phyloP scores from a whole-genome alignment of 345 rosid species.

The Turnera subulata region DNA sequence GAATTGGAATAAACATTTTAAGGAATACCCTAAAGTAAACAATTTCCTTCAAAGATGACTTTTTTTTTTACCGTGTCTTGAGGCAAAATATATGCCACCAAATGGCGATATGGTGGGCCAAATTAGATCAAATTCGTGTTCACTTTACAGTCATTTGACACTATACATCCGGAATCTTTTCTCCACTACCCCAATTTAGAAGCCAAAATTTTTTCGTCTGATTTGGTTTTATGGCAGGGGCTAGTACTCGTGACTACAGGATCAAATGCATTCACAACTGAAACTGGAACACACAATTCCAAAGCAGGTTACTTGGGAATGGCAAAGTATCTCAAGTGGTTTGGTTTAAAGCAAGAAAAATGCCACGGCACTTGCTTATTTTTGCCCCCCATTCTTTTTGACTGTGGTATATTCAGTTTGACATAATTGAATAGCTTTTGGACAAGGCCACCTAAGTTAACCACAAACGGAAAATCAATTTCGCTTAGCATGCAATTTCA shows the following conservation, averaged over 20 bases:
- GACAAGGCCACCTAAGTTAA: background rate
- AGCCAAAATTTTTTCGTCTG: background rate
- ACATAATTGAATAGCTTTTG: too few relatives aligned
- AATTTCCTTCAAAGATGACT: too few relatives aligned
- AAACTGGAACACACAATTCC: background rate
- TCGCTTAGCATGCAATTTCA: background rate
- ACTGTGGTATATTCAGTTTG: background rate
- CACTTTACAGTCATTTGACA: constrained; percentile 5
- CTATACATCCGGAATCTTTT: background rate
- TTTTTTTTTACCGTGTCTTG: too few relatives aligned
- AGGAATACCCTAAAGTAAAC: too few relatives aligned
- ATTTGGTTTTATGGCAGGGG: background rate
- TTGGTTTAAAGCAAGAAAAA: background rate
- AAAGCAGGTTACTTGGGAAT: background rate
- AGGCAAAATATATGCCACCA: background rate
- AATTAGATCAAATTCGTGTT: background rate
- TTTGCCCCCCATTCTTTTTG: too few relatives aligned
- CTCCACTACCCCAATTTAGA: background rate
- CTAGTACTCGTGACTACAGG: background rate
- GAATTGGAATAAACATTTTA: too few relatives aligned
- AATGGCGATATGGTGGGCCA: constrained; percentile 1
- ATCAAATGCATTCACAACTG: background rate
- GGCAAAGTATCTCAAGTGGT: background rate
- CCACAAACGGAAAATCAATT: background rate
- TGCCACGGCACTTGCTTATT: background rate